These are phyloP conservation scores for Torulaspora pretoriensis DNA, from an alignment of 1,139 yeast species.

Conservation along the genomic window DNA sequence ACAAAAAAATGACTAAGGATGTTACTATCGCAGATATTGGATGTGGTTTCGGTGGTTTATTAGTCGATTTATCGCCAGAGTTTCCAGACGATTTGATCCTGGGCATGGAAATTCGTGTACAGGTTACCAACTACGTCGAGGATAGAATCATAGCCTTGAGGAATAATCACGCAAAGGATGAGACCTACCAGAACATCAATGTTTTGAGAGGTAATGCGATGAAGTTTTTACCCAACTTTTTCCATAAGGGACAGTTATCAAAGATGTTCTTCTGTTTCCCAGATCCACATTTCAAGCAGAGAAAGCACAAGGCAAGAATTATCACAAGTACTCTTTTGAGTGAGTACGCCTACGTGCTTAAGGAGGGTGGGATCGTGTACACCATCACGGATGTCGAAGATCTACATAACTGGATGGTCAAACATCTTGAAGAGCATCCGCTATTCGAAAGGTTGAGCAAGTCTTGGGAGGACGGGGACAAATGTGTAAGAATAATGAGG, in stretches of 20 bases:
- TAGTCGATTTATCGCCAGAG: slow-evolving; percentile 72
- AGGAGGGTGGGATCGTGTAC: slow-evolving; percentile 82
- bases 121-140: slow-evolving; percentile 94
- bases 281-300: slow-evolving; percentile 95
- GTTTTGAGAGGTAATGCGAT: slow-evolving; percentile 94
- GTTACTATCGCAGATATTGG: slow-evolving; percentile 97
- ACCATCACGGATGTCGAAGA: slow-evolving; percentile 96
- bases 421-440: slow-evolving; percentile 86
- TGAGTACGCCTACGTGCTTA: slow-evolving; percentile 87
- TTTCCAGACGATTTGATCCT: slow-evolving; percentile 70
- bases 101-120: slow-evolving; percentile 97
- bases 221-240: slow-evolving; percentile 95
- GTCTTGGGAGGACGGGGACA: slow-evolving; percentile 77
- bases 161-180: slow-evolving; percentile 33
- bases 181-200: slow-evolving; percentile 70
- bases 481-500: slow-evolving; percentile 82
- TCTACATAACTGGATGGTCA: slow-evolving; percentile 93
- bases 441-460: slow-evolving; percentile 73
- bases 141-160: slow-evolving; percentile 90
- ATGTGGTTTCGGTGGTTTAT: slow-evolving; percentile 94
- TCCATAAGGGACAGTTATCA: slow-evolving; percentile 69
- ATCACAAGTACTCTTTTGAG: slow-evolving; percentile 81
- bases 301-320: slow-evolving; percentile 96
- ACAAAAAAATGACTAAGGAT: slow-evolving; percentile 43
- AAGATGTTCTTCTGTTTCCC: slow-evolving; percentile 98